Base-by-base conservation (phyloP, 2,329 filamentous ascomycete genomes). In the Monilinia polystroma region DNA sequence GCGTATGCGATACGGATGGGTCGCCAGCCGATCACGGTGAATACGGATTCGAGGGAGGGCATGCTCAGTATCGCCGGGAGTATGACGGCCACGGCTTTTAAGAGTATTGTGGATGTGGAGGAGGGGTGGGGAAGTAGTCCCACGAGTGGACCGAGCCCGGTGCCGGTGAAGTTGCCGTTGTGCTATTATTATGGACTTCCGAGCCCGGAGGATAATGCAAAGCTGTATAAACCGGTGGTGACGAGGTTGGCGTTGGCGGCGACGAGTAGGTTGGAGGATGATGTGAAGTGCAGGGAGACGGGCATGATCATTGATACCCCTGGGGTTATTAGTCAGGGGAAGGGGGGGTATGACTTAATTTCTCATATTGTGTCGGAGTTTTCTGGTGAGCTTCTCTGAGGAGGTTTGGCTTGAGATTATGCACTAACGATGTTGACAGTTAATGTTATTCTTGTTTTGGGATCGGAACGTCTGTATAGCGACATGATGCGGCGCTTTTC, bases 51-150 rank as follows among this genome's bases (percentile, higher is more conserved):
- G 2, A 85, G 85, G 69, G 92, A 98, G 79, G 90, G 90, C 35
- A 84, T 93, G 83, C 80, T 95, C 64, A 88, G 85, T 63, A 81
- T 94, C 32, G 89, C 95, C 0, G 93, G 93, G 0, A 93, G 91
- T 45, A 77, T 99, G 71, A 94, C 90, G 63, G 92, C 93, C 0
- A 89, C 90, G n/a, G 91, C 92, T 5, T 93, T 96, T 75, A 90
- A 90, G 12, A 92, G 90, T 0, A 86, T 96, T 73, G 86, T 98
- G 80, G 94, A 98, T 77, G 84, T 96, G 35, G 91, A 94, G 74
- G 89, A 92, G 69, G 92, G 91, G 26, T 97, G 93, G 88, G 95
- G 95, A 12, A 92, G 86, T 71, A 93, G 92, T 72, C 93, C 94
- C 0, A 96, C 93, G 73, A 96, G 91, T 71, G 95, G 94, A 0